Percentiles rank a stretch among this genome's conserved stretches.
Conservation (phyloP, 345 rosid genomes). For the Cardamine occulta region DNA sequence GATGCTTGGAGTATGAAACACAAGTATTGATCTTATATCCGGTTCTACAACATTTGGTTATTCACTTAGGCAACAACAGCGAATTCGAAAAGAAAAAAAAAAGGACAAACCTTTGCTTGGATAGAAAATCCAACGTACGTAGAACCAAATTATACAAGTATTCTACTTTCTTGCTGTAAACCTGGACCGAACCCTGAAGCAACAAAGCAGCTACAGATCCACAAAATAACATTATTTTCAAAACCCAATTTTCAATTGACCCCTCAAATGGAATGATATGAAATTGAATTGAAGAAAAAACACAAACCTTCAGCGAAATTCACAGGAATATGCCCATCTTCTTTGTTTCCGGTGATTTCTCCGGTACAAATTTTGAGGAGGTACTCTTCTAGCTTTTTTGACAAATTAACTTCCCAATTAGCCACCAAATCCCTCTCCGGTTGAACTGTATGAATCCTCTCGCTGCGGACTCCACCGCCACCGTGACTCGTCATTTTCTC, state of each 20-base stretch:
- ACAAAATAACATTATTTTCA: background rate
- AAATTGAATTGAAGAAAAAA: slow-evolving; percentile 20
- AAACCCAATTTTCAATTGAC: slow-evolving; percentile 13
- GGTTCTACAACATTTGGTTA: background rate
- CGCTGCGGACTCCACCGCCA: slow-evolving; percentile 37
- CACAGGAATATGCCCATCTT: slow-evolving; percentile 49
- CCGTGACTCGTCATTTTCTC: slow-evolving; percentile 44
- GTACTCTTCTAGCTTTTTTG: slow-evolving; percentile 86
- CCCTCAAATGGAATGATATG: slow-evolving; percentile 7
- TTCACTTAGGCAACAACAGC: background rate
- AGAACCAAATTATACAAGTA: slow-evolving; percentile 88
- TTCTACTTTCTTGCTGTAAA: slow-evolving; percentile 96
- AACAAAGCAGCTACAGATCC: slow-evolving; percentile 87
- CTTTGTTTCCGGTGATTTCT: slow-evolving; percentile 60
- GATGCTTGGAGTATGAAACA: slow-evolving; percentile 5
- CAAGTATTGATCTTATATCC: background rate
- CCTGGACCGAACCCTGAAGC: slow-evolving; percentile 98
- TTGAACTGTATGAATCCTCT: slow-evolving; percentile 64
- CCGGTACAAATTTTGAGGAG: slow-evolving; percentile 87
- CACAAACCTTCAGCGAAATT: slow-evolving; percentile 91
- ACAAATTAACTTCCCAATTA: slow-evolving; percentile 91
- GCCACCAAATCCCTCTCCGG: slow-evolving; percentile 90
- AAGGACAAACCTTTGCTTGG: slow-evolving; percentile 67
- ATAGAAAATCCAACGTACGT: slow-evolving; percentile 93
- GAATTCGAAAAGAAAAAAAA: background rate